phyloP scores from a whole-genome alignment of 2,329 filamentous ascomycete species.

The Apiospora pterosperma region DNA sequence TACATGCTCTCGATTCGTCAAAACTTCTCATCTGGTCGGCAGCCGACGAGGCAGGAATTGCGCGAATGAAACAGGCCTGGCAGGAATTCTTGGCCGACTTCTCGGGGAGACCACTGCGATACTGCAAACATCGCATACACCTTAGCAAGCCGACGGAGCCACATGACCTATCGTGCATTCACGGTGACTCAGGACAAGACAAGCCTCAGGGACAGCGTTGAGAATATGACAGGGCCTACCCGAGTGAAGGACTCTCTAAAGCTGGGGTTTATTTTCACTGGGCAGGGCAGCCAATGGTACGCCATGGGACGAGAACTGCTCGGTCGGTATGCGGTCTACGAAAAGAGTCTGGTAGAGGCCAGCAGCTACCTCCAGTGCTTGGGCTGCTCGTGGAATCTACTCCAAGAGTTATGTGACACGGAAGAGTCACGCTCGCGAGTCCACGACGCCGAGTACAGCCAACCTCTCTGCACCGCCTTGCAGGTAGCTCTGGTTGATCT shows the following conservation, averaged over 20 bases:
- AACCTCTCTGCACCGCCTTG: constrained; percentile 8
- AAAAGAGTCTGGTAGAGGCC: constrained; percentile 4
- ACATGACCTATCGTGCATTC: too few relatives aligned
- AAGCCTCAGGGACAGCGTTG: too few relatives aligned
- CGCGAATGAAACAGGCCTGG: too few relatives aligned
- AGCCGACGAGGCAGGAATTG: too few relatives aligned
- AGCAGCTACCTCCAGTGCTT: not conserved
- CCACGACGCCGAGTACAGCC: constrained; percentile 23
- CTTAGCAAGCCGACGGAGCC: too few relatives aligned
- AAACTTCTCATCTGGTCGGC: too few relatives aligned
- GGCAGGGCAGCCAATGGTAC: constrained; percentile 21
- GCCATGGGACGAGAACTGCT: constrained; percentile 19
- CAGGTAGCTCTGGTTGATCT: constrained; percentile 10
- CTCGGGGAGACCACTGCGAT: too few relatives aligned
- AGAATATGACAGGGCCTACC: not conserved
- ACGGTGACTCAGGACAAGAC: too few relatives aligned
- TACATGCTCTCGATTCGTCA: too few relatives aligned
- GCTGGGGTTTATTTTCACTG: too few relatives aligned
- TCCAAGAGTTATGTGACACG: constrained; percentile 12
- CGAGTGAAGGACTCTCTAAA: not conserved
- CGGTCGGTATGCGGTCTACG: constrained; percentile 14
- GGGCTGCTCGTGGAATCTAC: constrained; percentile 1
- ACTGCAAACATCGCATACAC: too few relatives aligned
- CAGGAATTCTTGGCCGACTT: too few relatives aligned
- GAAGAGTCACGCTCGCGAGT: constrained; percentile 13